Evolutionary conservation across 345 rosid species (phyloP).

Genomic region (Gossypium turneri): DNA sequence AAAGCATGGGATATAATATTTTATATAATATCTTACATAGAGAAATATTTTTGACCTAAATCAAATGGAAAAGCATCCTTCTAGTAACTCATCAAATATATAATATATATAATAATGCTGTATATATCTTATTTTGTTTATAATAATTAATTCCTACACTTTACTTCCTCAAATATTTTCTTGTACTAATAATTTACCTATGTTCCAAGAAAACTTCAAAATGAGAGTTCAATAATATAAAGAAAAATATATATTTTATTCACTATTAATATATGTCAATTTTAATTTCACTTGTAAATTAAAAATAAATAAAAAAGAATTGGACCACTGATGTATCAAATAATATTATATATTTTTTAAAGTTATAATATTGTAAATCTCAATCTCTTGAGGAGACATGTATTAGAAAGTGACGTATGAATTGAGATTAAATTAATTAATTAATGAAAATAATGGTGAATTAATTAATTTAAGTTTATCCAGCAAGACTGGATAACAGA

Average conservation of each 20-base stretch:
- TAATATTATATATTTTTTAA: neutral
- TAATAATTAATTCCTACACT: neutral
- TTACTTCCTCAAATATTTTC: constrained; percentile 20
- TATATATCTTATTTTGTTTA: neutral
- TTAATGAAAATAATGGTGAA: neutral
- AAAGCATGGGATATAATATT: neutral
- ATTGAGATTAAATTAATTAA: no score
- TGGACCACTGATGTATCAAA: neutral
- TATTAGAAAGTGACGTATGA: neutral
- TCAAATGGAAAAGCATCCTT: neutral
- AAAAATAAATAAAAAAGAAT: neutral
- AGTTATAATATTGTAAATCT: neutral
- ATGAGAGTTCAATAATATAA: neutral
- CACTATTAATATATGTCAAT: neutral
- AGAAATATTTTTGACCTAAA: neutral
- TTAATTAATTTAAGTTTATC: neutral
- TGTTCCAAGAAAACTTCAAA: constrained; percentile 22
- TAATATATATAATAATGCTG: neutral
- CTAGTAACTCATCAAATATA: neutral
- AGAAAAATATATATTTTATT: neutral
- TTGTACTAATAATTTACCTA: constrained; percentile 19
- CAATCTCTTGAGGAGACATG: no score
- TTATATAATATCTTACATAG: neutral
- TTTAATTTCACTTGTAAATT: neutral
- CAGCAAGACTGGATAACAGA: neutral